These are phyloP conservation scores for Eucalyptus brandiana DNA, from an alignment of 345 rosid genomes.

Conservation along the genomic window DNA sequence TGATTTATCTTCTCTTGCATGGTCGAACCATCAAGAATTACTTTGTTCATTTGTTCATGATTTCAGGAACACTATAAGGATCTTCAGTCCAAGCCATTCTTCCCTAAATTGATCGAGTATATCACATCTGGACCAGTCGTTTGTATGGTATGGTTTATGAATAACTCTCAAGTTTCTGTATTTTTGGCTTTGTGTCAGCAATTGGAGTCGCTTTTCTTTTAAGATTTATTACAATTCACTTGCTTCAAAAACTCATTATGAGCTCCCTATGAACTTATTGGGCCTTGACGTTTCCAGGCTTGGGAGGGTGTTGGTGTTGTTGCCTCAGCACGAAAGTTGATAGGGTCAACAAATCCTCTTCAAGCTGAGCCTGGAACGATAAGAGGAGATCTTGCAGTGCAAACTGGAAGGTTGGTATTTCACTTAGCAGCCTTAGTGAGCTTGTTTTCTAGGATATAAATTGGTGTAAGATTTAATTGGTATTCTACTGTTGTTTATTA, in stretches of 20 bases:
- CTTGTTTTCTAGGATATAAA: neutral
- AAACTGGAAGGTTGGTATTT: slow-evolving; percentile 81
- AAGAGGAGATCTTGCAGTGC: slow-evolving; percentile 93
- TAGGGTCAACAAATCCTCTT: slow-evolving; percentile 92
- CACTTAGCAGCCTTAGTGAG: neutral
- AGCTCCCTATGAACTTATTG: neutral
- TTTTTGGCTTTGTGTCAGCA: neutral
- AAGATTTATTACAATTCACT: neutral
- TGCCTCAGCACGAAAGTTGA: slow-evolving; percentile 86
- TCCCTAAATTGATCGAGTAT: slow-evolving; percentile 65
- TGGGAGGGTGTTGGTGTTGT: slow-evolving; percentile 99
- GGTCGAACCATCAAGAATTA: neutral
- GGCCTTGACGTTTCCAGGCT: slow-evolving; percentile 30
- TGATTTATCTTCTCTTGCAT: neutral
- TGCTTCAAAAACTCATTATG: neutral
- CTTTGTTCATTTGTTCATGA: neutral
- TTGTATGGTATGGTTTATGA: slow-evolving; percentile 54
- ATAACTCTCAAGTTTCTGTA: neutral
- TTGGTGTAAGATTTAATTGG: neutral
- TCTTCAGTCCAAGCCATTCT: slow-evolving; percentile 78
- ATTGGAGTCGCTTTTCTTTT: neutral
- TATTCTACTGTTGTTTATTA: neutral
- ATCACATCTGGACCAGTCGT: slow-evolving; percentile 96
- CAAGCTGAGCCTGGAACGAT: slow-evolving; percentile 98
- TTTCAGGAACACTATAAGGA: slow-evolving; percentile 90